A percentile compares a stretch with the other conserved stretches of the same genome.
Evolutionary conservation across 371 early-diverging fungal species (phyloP).

Genomic region (Mucor saturninus): DNA sequence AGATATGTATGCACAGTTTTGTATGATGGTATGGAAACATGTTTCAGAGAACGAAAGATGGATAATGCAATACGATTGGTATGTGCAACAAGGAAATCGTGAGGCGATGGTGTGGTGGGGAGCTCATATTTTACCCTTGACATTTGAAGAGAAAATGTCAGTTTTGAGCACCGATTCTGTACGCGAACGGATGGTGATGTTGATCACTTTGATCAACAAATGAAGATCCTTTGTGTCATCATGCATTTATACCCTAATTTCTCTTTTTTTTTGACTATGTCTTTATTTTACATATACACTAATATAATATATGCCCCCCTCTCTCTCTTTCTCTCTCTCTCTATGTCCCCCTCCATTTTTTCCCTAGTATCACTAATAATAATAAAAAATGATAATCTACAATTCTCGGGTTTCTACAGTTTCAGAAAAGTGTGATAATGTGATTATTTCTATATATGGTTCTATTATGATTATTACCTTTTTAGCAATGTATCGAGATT

Average conservation of each 20-base stretch:
- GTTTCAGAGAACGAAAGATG: not conserved
- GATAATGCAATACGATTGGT: slow-evolving; percentile 16
- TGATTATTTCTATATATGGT: no score
- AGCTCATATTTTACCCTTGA: slow-evolving; percentile 53
- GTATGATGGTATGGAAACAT: not conserved
- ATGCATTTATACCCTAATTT: not conserved
- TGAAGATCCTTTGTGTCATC: not conserved
- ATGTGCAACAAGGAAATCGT: slow-evolving; percentile 22
- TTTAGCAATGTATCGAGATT: no score
- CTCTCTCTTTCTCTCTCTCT: no score
- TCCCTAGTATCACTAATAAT: no score
- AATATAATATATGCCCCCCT: not conserved
- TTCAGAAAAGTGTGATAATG: no score
- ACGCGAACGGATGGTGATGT: slow-evolving; percentile 43
- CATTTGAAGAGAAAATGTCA: slow-evolving; percentile 42
- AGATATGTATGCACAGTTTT: slow-evolving; percentile 5
- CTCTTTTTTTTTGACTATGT: not conserved
- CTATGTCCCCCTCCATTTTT: no score
- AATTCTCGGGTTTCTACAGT: no score
- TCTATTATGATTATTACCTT: no score
- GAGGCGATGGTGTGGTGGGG: slow-evolving; percentile 54
- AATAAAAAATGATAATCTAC: no score
- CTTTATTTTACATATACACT: not conserved
- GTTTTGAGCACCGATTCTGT: slow-evolving; percentile 39
- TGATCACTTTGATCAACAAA: not conserved